phyloP scores from a whole-genome alignment of 2,329 filamentous ascomycete genomes.

The Nannizziopsis arthrosporioides region DNA sequence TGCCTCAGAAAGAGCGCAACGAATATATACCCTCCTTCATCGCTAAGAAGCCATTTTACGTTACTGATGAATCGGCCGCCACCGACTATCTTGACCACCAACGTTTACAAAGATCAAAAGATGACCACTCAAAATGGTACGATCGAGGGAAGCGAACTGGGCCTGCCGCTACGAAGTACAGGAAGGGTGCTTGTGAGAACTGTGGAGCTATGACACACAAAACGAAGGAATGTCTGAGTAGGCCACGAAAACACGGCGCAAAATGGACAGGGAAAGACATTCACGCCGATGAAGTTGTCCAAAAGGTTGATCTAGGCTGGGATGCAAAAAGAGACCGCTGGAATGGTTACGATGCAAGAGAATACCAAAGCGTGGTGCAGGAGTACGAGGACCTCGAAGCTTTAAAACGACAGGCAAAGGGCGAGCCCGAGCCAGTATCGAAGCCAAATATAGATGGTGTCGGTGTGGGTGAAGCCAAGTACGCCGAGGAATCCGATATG shows the following conservation, averaged over 20 bases:
- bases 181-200: slow-evolving; percentile 97
- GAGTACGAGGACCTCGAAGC: slow-evolving; percentile 81
- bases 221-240: slow-evolving; percentile 80
- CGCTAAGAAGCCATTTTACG: slow-evolving; percentile 94
- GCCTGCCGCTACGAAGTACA: slow-evolving; percentile 86
- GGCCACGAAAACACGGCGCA: slow-evolving; percentile 78
- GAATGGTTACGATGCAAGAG: slow-evolving; percentile 89
- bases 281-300: slow-evolving; percentile 76
- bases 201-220: slow-evolving; percentile 97
- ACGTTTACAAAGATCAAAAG: slow-evolving; percentile 60
- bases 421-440: slow-evolving; percentile 39
- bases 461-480: slow-evolving; percentile 45
- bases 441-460: slow-evolving; percentile 44
- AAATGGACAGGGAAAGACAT: slow-evolving; percentile 90
- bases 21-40: slow-evolving; percentile 98
- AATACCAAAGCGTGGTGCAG: slow-evolving; percentile 78
- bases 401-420: slow-evolving; percentile 48
- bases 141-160: slow-evolving; percentile 74
- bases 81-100: slow-evolving; percentile 95
- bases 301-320: slow-evolving; percentile 81
- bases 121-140: slow-evolving; percentile 75
- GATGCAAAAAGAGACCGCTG: slow-evolving; percentile 95
- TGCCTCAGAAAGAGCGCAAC: slow-evolving; percentile 72
- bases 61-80: slow-evolving; percentile 61
- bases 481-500: slow-evolving; percentile 95